A percentile compares a stretch with the other conserved stretches of the same genome.
Evolutionary conservation across 495 filamentous ascomycete genomes (phyloP).

Genomic region (Podospora appendiculata): DNA sequence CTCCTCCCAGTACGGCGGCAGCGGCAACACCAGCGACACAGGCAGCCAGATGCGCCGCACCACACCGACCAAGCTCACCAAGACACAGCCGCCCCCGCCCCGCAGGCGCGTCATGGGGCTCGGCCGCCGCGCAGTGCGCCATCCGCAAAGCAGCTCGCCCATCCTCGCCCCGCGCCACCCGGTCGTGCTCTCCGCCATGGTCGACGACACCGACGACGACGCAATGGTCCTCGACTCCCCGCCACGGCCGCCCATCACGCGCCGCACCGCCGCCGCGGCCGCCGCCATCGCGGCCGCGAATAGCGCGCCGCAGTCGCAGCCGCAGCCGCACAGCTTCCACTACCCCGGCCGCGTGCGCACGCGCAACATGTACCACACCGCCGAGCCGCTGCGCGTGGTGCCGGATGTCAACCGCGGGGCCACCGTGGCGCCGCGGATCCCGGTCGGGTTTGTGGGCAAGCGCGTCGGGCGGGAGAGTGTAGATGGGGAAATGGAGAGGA

Average conservation of each 20-base stretch:
- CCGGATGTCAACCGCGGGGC: background rate
- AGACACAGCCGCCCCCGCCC: background rate
- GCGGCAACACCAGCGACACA: background rate
- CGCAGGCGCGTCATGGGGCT: background rate
- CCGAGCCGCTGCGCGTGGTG: background rate
- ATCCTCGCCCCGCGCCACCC: background rate
- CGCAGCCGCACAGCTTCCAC: constrained; percentile 8
- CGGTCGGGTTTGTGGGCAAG: background rate
- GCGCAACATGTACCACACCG: background rate
- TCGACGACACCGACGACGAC: constrained; percentile 2
- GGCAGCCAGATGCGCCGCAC: background rate
- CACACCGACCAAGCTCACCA: background rate
- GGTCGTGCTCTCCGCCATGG: background rate
- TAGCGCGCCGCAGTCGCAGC: too few relatives aligned
- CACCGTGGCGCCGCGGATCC: background rate
- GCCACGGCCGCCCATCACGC: constrained; percentile 2
- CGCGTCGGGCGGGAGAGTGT: background rate
- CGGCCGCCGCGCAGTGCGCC: background rate
- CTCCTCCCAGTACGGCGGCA: background rate
- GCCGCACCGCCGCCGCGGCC: background rate
- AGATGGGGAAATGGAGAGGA: background rate
- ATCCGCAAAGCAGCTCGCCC: background rate
- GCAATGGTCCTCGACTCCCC: constrained; percentile 12
- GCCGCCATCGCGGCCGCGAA: background rate
- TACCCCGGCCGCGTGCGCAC: constrained; percentile 11